These are phyloP conservation scores for Penium margaritaceum DNA, from an alignment of 139 green algal species.

Conservation along the genomic window DNA sequence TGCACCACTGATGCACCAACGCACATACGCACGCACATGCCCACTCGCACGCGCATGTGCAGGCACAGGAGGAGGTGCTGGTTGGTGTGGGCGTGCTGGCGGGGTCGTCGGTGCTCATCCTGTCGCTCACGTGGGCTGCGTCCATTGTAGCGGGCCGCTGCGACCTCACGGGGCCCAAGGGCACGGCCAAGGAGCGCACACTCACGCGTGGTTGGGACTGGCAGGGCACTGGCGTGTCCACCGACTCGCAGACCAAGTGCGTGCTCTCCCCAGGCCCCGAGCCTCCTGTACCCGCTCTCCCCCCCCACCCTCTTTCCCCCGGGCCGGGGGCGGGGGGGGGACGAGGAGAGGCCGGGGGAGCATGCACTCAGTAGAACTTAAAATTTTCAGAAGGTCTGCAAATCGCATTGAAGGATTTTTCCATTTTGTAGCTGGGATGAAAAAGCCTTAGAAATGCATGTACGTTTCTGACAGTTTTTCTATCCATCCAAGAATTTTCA, in stretches of 20 bases:
- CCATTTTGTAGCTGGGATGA: no score
- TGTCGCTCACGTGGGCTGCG: slow-evolving; percentile 56
- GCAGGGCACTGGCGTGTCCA: slow-evolving; percentile 6
- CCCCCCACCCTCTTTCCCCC: no score
- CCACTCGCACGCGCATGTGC: background rate
- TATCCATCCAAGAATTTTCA: no score
- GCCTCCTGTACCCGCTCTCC: background rate
- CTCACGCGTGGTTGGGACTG: background rate
- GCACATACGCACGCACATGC: background rate
- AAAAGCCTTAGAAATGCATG: no score
- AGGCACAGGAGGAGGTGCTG: slow-evolving; percentile 47
- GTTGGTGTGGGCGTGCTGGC: slow-evolving; percentile 59
- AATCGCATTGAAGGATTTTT: no score
- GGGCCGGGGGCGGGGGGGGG: no score
- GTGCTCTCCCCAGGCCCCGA: background rate
- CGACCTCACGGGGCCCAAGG: slow-evolving; percentile 46
- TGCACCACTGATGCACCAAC: background rate
- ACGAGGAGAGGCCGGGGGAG: no score
- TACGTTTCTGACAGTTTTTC: no score
- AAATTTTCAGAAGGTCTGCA: no score
- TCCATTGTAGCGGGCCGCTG: slow-evolving; percentile 46
- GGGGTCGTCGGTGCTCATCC: slow-evolving; percentile 57
- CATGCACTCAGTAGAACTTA: no score
- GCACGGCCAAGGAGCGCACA: slow-evolving; percentile 19
- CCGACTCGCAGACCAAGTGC: slow-evolving; percentile 13